These are phyloP conservation scores for Rosa hybrid DNA, from an alignment of 331 rosid species.

Conservation along the genomic window DNA sequence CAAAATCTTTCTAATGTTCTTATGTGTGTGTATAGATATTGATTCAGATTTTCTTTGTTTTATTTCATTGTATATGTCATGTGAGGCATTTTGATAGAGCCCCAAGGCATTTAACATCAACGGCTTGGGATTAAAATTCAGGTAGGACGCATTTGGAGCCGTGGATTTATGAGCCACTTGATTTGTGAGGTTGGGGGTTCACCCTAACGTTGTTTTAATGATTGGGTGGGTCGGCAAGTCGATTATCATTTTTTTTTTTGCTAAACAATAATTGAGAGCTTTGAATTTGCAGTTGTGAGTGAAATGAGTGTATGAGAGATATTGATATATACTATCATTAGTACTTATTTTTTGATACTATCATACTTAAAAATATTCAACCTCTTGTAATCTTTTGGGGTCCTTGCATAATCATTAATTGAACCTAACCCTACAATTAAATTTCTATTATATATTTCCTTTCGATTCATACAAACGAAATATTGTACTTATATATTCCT, in stretches of 20 bases:
- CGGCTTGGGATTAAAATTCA: not conserved
- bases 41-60: slow-evolving; percentile 14
- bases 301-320: slow-evolving; percentile 37
- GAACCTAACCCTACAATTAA: slow-evolving; percentile 37
- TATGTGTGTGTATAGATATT: slow-evolving; percentile 36
- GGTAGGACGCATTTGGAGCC: not conserved
- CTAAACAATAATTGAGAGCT: slow-evolving; percentile 33
- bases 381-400: slow-evolving; percentile 44
- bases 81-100: slow-evolving; percentile 4
- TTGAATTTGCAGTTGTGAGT: slow-evolving; percentile 34
- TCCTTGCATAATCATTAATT: slow-evolving; percentile 47
- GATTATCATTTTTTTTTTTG: slow-evolving; percentile 13
- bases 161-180: slow-evolving; percentile 1
- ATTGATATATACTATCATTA: no score
- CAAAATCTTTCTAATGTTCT: slow-evolving; percentile 61
- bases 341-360: not conserved
- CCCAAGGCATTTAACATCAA: not conserved
- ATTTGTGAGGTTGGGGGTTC: not conserved
- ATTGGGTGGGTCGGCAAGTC: slow-evolving; percentile 42
- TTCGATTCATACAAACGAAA: slow-evolving; percentile 2
- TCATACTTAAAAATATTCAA: slow-evolving; percentile 8
- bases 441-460: slow-evolving; percentile 14
- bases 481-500: not conserved
- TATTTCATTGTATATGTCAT: slow-evolving; percentile 22
- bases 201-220: slow-evolving; percentile 39